These are phyloP conservation scores for Globisporangium paroecandrum DNA, from an alignment of 352 stramenopile genomes.

Conservation along the genomic window DNA sequence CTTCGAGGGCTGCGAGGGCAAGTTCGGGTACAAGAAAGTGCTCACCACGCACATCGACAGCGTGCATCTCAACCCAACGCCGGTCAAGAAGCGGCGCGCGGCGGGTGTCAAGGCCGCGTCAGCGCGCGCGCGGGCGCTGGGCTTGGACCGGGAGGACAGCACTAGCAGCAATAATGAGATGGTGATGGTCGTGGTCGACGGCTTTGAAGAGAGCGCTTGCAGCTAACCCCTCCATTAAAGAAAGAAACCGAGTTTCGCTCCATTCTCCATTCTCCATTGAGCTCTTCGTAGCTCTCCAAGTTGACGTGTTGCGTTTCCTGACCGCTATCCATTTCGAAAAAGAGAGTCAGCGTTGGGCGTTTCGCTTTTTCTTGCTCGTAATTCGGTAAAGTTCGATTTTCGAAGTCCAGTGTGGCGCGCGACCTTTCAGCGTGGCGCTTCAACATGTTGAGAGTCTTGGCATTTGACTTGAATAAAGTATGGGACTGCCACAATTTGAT, in stretches of 20 bases:
- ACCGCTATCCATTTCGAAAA: too few relatives aligned
- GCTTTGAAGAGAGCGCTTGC: background rate
- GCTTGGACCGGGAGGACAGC: background rate
- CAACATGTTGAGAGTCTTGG: too few relatives aligned
- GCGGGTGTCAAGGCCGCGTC: background rate
- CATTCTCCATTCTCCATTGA: background rate
- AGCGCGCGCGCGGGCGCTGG: background rate
- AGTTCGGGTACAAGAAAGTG: conserved; percentile 77
- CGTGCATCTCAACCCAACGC: conserved; percentile 46
- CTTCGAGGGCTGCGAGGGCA: conserved; percentile 45
- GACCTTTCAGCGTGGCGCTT: too few relatives aligned
- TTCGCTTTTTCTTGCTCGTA: too few relatives aligned
- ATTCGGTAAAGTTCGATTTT: too few relatives aligned
- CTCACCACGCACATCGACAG: conserved; percentile 58
- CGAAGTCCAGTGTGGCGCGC: too few relatives aligned
- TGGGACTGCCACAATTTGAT: too few relatives aligned
- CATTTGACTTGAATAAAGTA: too few relatives aligned
- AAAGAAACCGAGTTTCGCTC: background rate
- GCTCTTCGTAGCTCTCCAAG: background rate
- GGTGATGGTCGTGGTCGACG: background rate
- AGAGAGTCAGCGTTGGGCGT: too few relatives aligned
- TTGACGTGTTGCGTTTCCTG: too few relatives aligned
- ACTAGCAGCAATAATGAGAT: background rate
- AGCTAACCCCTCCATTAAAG: background rate
- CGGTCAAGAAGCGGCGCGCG: conserved; percentile 18